Evolutionary conservation across 2,329 filamentous ascomycete species (phyloP).

Genomic region (Colletotrichum graminicola): DNA sequence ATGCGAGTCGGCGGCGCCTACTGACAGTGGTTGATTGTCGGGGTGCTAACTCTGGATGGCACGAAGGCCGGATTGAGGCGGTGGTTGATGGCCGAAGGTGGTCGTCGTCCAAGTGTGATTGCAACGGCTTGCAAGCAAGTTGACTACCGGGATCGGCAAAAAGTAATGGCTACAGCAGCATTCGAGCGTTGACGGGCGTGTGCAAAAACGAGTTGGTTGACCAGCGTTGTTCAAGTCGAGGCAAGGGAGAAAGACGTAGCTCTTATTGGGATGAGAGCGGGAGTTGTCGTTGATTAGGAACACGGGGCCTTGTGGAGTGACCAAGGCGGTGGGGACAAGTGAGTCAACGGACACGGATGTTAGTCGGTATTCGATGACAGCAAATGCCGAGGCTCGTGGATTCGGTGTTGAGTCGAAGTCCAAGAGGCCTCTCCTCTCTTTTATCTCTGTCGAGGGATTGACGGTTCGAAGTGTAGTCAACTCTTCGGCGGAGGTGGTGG

Average conservation of each 20-base stretch:
- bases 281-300: slow-evolving; percentile 21
- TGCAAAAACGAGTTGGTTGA: slow-evolving; percentile 22
- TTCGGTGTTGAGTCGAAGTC: slow-evolving; percentile 13
- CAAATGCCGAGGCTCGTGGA: slow-evolving; percentile 18
- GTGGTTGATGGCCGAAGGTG: slow-evolving; percentile 30
- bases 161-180: slow-evolving; percentile 37
- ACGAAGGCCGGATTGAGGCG: slow-evolving; percentile 21
- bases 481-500: slow-evolving; percentile 27
- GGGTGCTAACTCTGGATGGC: slow-evolving; percentile 25
- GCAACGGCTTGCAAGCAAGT: slow-evolving; percentile 44
- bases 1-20: background rate
- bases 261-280: slow-evolving; percentile 15
- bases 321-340: slow-evolving; percentile 35
- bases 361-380: slow-evolving; percentile 31
- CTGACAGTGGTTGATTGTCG: slow-evolving; percentile 8
- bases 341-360: slow-evolving; percentile 37
- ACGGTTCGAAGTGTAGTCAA: slow-evolving; percentile 17
- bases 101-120: slow-evolving; percentile 33
- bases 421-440: slow-evolving; percentile 40
- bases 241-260: slow-evolving; percentile 4
- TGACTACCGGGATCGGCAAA: slow-evolving; percentile 42
- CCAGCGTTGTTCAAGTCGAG: slow-evolving; percentile 17
- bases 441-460: slow-evolving; percentile 39
- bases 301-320: slow-evolving; percentile 15
- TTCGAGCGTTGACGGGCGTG: slow-evolving; percentile 33